phyloP scores from a whole-genome alignment of 2,329 filamentous ascomycete genomes.

The Xylaria sp. region DNA sequence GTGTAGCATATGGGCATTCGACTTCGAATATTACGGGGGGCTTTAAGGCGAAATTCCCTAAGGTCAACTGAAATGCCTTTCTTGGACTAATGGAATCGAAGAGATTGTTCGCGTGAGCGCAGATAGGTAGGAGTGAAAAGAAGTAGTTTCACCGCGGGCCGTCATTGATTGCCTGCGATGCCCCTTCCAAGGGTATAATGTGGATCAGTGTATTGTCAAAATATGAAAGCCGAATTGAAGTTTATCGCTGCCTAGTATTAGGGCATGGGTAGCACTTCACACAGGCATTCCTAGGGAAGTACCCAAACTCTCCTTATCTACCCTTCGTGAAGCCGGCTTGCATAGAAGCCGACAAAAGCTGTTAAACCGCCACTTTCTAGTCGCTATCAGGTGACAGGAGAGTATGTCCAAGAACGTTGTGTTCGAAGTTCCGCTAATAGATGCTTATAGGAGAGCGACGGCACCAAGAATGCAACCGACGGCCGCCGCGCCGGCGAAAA shows the following conservation, averaged over 20 bases:
- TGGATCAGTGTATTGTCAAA: no score
- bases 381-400: neutral
- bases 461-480: conserved; percentile 8
- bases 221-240: neutral
- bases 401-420: neutral
- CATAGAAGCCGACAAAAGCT: neutral
- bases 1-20: no score
- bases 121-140: no score
- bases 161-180: no score
- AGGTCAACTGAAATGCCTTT: no score
- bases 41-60: neutral
- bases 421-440: neutral
- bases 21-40: neutral
- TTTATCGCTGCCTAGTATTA: no score
- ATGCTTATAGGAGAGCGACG: conserved; percentile 9
- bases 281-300: no score
- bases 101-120: no score
- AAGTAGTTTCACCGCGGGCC: no score
- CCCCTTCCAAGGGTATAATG: no score
- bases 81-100: no score
- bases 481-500: neutral
- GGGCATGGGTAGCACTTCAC: no score
- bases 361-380: neutral
- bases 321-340: neutral
- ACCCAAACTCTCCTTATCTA: neutral